phyloP scores from a whole-genome alignment of 129 eudicot genomes.

The Solidago caesia region DNA sequence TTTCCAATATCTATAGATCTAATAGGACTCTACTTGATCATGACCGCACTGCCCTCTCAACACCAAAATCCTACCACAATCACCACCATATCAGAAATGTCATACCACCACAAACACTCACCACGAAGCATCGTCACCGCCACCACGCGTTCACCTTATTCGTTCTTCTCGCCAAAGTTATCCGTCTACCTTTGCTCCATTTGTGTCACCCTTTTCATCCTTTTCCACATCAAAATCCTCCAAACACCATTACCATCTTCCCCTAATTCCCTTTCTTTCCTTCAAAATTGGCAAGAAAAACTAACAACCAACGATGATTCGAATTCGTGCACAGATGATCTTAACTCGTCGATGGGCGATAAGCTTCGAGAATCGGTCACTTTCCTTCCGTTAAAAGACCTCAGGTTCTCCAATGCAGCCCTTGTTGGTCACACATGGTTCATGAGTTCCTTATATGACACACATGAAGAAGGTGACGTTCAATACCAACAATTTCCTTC shows the following conservation, averaged over 20 bases:
- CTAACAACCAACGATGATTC: conserved; percentile 4
- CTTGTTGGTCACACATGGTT: conserved; percentile 95
- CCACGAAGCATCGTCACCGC: conserved; percentile 11
- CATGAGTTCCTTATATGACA: conserved; percentile 87
- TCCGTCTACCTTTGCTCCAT: conserved; percentile 48
- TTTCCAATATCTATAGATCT: not conserved
- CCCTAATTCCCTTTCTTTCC: conserved; percentile 31
- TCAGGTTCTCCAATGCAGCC: conserved; percentile 60
- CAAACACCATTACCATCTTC: conserved; percentile 43
- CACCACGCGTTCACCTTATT: conserved; percentile 6
- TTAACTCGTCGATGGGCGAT: conserved; percentile 21
- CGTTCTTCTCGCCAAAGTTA: conserved; percentile 52
- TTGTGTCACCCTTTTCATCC: conserved; percentile 43
- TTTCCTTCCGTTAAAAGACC: conserved; percentile 82
- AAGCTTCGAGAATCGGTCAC: conserved; percentile 66
- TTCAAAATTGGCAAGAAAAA: conserved; percentile 39
- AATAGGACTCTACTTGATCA: conserved; percentile 1
- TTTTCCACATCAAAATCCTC: conserved; percentile 64
- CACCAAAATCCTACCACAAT: conserved; percentile 19
- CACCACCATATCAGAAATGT: conserved; percentile 10
- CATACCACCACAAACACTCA: conserved; percentile 32
- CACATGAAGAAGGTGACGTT: conserved; percentile 68
- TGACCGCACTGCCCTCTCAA: conserved; percentile 25
- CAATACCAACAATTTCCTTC: conserved; percentile 75
- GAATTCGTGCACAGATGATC: conserved; percentile 20